Conservation (phyloP, 805 yeast species). For the Metschnikowia arizonensis region DNA sequence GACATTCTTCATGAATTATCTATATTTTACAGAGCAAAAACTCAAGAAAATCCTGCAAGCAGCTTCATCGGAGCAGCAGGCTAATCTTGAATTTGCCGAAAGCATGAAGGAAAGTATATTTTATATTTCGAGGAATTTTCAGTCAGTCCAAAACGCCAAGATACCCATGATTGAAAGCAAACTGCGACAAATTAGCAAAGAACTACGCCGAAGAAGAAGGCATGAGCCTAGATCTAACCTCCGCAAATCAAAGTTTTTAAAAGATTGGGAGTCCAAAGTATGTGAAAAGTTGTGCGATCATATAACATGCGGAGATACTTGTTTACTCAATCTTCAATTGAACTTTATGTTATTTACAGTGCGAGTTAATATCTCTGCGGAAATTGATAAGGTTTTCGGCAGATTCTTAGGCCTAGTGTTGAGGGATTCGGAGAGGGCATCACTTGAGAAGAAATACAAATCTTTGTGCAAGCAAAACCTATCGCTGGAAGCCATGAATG, state of each 20-base stretch:
- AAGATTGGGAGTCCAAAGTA: constrained; percentile 31
- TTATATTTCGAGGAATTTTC: constrained; percentile 21
- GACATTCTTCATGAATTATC: constrained; percentile 16
- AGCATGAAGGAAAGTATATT: constrained; percentile 19
- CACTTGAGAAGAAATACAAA: constrained; percentile 7
- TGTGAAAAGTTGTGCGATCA: constrained; percentile 24
- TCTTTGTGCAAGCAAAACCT: constrained; percentile 3
- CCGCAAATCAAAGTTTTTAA: constrained; percentile 18
- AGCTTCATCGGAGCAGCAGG: constrained; percentile 16
- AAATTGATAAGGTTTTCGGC: constrained; percentile 18
- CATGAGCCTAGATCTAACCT: constrained; percentile 4
- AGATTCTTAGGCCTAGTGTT: constrained; percentile 5
- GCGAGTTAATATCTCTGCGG: constrained; percentile 26
- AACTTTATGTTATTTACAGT: constrained; percentile 36
- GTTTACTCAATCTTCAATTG: constrained; percentile 34
- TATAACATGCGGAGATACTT: constrained; percentile 23
- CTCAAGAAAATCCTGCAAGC: constrained; percentile 6
- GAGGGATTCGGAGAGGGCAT: constrained; percentile 2
- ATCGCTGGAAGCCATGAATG: constrained; percentile 1
- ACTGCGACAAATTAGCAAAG: not conserved
- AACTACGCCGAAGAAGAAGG: not conserved
- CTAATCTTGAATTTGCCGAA: constrained; percentile 20
- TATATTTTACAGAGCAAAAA: constrained; percentile 10
- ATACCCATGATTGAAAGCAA: constrained; percentile 13
- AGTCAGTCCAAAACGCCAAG: constrained; percentile 12